phyloP scores from a whole-genome alignment of 441 rosid species.

The Arabidopsis lyrata region DNA sequence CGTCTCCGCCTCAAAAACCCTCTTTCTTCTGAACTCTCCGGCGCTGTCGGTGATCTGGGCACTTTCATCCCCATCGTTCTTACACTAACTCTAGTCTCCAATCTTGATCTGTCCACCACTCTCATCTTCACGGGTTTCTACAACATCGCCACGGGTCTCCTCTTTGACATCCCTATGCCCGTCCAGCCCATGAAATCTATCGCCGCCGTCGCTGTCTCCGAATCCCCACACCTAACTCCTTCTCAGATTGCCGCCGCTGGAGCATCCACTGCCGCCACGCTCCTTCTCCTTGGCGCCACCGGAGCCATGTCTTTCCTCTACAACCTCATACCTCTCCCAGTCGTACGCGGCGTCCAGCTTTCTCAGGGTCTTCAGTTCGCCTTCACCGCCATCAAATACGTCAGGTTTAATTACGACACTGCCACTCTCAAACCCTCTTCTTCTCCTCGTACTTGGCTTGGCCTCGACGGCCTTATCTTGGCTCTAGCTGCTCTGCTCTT shows the following conservation, averaged over 20 bases:
- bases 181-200: slow-evolving; percentile 84
- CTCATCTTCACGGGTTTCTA: slow-evolving; percentile 71
- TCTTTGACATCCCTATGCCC: slow-evolving; percentile 80
- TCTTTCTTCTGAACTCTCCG: slow-evolving; percentile 76
- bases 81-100: slow-evolving; percentile 78
- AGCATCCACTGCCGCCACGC: slow-evolving; percentile 61
- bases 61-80: slow-evolving; percentile 89
- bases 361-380: slow-evolving; percentile 72
- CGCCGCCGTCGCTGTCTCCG: slow-evolving; percentile 77
- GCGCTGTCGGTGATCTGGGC: slow-evolving; percentile 92
- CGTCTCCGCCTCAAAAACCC: slow-evolving; percentile 53
- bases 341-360: slow-evolving; percentile 82
- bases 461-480: slow-evolving; percentile 68
- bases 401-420: slow-evolving; percentile 61
- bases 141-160: slow-evolving; percentile 73
- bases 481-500: slow-evolving; percentile 61
- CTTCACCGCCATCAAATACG: slow-evolving; percentile 73
- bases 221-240: slow-evolving; percentile 60
- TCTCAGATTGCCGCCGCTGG: slow-evolving; percentile 78
- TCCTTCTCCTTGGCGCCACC: slow-evolving; percentile 66
- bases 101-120: slow-evolving; percentile 72
- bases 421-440: slow-evolving; percentile 60
- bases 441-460: slow-evolving; percentile 65
- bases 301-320: slow-evolving; percentile 73
- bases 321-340: slow-evolving; percentile 67